These are phyloP conservation scores for Hypoxylon cercidicola DNA, from an alignment of 495 filamentous ascomycete species.

Conservation along the genomic window DNA sequence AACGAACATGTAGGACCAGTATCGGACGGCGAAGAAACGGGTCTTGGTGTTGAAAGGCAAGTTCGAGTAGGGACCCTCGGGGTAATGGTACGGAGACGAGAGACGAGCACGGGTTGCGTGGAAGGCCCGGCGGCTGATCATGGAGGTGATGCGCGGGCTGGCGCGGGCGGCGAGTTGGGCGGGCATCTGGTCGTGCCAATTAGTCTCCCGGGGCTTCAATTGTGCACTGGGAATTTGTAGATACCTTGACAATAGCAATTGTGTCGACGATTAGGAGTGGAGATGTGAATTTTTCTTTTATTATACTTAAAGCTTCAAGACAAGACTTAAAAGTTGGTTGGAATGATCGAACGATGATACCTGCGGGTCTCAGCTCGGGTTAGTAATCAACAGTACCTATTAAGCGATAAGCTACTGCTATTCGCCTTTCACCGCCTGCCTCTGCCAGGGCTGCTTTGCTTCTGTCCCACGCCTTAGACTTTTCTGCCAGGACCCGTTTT, in stretches of 20 bases:
- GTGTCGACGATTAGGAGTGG: constrained; percentile 28
- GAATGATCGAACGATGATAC: constrained; percentile 38
- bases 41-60: constrained; percentile 96
- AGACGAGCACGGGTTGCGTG: constrained; percentile 87
- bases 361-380: not conserved
- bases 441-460: too few relatives aligned
- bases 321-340: constrained; percentile 24
- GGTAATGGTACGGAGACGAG: constrained; percentile 95
- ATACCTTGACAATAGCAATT: constrained; percentile 47
- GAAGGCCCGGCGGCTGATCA: constrained; percentile 91
- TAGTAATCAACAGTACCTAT: constrained; percentile 22
- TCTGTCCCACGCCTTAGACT: constrained; percentile 25
- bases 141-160: constrained; percentile 63
- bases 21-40: constrained; percentile 81
- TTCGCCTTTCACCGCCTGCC: constrained; percentile 30
- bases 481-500: constrained; percentile 40
- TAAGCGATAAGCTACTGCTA: not conserved
- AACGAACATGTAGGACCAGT: constrained; percentile 80
- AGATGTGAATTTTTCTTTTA: constrained; percentile 9
- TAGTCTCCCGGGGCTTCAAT: constrained; percentile 23
- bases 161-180: constrained; percentile 78
- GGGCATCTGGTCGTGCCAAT: constrained; percentile 75
- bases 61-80: constrained; percentile 93
- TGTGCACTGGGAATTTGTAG: not conserved
- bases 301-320: constrained; percentile 11